Percentiles rank a stretch among this genome's conserved stretches.
Evolutionary conservation across 768 basidiomycete genomes (phyloP).

Genomic region (Clavulina sp.): DNA sequence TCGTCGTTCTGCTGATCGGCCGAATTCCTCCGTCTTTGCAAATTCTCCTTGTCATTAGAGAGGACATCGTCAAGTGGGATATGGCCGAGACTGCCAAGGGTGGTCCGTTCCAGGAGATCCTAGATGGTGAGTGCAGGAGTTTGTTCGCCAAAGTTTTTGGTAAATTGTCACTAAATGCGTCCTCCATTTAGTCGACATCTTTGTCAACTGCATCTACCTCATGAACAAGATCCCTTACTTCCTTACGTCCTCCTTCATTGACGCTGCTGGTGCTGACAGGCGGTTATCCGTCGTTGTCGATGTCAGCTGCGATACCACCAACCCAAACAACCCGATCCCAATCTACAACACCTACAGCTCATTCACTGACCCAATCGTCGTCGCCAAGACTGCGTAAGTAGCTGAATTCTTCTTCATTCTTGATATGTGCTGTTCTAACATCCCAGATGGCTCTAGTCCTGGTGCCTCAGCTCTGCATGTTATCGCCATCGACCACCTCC

Average conservation of each 20-base stretch:
- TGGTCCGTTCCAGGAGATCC: slow-evolving; percentile 87
- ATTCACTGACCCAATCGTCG: slow-evolving; percentile 80
- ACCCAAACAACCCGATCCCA: slow-evolving; percentile 95
- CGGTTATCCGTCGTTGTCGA: slow-evolving; percentile 76
- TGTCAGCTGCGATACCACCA: slow-evolving; percentile 97
- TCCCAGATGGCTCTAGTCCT: slow-evolving; percentile 22
- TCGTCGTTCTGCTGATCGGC: too few species aligned
- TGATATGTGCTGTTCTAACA: not conserved
- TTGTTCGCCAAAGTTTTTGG: not conserved
- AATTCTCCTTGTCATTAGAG: slow-evolving; percentile 30
- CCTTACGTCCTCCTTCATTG: slow-evolving; percentile 49
- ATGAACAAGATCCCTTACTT: slow-evolving; percentile 75
- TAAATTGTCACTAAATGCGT: not conserved
- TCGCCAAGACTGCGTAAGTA: slow-evolving; percentile 37
- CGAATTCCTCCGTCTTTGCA: slow-evolving; percentile 3
- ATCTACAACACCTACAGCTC: slow-evolving; percentile 90
- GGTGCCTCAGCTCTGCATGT: slow-evolving; percentile 60
- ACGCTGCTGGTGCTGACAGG: slow-evolving; percentile 48
- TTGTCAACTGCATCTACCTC: slow-evolving; percentile 98
- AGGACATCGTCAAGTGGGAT: slow-evolving; percentile 96
- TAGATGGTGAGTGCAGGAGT: slow-evolving; percentile 33
- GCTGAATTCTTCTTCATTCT: slow-evolving; percentile 2
- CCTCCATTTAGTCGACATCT: slow-evolving; percentile 56
- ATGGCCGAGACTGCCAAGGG: slow-evolving; percentile 92
- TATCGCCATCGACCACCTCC: slow-evolving; percentile 92